Evolutionary conservation across 1,139 yeast genomes (phyloP).

Genomic region (Suhomyces taliae): DNA sequence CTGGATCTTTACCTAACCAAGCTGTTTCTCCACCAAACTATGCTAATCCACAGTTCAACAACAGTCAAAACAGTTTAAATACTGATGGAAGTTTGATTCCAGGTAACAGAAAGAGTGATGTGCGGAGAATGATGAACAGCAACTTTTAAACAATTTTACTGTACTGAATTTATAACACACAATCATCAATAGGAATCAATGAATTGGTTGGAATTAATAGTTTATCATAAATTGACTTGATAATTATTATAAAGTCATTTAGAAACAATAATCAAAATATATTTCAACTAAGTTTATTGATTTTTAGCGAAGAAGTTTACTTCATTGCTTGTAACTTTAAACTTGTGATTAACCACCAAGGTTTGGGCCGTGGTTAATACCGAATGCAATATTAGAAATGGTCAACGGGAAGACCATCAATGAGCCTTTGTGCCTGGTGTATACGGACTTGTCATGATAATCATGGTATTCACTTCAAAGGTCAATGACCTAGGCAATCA

Average conservation of each 20-base stretch:
- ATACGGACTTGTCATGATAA: neutral
- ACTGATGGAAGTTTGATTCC: conserved; percentile 39
- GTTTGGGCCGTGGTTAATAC: neutral
- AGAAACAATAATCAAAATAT: neutral
- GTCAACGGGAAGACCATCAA: neutral
- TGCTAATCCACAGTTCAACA: conserved; percentile 7
- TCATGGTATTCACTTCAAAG: neutral
- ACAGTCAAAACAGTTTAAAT: conserved; percentile 9
- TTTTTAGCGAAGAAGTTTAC: too few species aligned
- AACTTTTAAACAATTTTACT: conserved; percentile 23
- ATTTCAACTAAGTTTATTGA: neutral
- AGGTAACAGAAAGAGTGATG: conserved; percentile 43
- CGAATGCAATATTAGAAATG: neutral
- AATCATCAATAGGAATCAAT: too few species aligned
- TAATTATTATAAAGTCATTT: too few species aligned
- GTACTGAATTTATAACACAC: neutral
- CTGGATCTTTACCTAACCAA: conserved; percentile 45
- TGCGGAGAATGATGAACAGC: conserved; percentile 47
- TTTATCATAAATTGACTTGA: too few species aligned
- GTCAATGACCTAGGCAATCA: neutral
- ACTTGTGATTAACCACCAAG: too few species aligned
- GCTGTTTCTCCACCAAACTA: conserved; percentile 9
- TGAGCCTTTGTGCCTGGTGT: neutral
- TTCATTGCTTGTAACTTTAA: too few species aligned
- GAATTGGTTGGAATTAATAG: too few species aligned